Evolutionary conservation across 2,329 filamentous ascomycete genomes (phyloP).

Genomic region (Daldinia sp.): DNA sequence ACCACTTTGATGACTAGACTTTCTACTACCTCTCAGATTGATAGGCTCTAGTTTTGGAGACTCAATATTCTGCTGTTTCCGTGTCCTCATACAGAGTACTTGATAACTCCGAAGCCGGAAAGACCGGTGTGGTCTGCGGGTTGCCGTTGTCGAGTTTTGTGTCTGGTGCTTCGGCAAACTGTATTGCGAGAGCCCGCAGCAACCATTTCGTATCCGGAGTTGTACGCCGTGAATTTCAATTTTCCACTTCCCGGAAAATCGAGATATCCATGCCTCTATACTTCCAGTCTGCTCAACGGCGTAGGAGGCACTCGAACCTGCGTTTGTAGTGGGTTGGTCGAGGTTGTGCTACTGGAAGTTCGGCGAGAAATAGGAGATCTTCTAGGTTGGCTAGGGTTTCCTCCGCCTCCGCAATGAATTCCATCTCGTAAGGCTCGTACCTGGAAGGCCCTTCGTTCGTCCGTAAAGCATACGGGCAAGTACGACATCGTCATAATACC

Average conservation of each 20-base stretch:
- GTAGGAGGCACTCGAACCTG: background rate
- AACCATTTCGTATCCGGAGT: background rate
- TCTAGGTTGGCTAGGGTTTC: background rate
- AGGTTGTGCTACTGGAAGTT: constrained; percentile 2
- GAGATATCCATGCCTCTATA: background rate
- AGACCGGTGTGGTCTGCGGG: no score
- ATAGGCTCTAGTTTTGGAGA: no score
- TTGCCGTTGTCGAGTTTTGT: background rate
- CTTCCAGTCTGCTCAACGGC: no score
- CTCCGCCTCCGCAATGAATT: background rate
- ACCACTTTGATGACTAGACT: no score
- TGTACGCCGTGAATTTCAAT: background rate
- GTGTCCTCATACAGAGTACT: no score
- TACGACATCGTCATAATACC: background rate
- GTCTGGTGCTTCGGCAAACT: background rate
- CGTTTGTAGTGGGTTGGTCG: background rate
- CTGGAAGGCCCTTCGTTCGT: constrained; percentile 3
- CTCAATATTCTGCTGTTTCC: no score
- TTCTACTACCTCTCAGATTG: no score
- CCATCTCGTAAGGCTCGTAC: constrained; percentile 2
- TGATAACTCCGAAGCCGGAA: no score
- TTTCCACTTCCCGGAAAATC: background rate
- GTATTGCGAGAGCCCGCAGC: background rate
- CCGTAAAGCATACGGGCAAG: constrained; percentile 16
- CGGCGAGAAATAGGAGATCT: background rate